Percentiles rank a stretch among this genome's conserved stretches.
phyloP scores from a whole-genome alignment of 192 early-diverging fungal genomes.

The Mortierella hygrophila region DNA sequence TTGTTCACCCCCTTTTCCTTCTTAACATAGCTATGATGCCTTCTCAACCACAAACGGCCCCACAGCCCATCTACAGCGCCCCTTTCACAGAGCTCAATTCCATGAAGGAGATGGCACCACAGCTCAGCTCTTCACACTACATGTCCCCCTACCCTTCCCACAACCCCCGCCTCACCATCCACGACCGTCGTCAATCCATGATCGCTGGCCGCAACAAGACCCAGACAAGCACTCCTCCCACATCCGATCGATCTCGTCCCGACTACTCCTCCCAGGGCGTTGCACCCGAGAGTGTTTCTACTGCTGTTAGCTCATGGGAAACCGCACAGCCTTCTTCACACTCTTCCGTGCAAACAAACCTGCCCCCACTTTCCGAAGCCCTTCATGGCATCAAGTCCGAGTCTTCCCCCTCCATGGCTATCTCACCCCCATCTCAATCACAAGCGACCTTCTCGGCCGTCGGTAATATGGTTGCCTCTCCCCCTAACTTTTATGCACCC shows the following conservation, averaged over 20 bases:
- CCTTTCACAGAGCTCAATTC: constrained; percentile 28
- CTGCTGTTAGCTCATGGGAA: constrained; percentile 19
- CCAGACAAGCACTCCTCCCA: constrained; percentile 18
- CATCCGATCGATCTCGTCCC: constrained; percentile 21
- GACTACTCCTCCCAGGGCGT: constrained; percentile 22
- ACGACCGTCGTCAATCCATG: constrained; percentile 52
- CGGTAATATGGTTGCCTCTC: constrained; percentile 23
- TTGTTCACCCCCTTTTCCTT: not conserved
- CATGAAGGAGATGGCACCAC: constrained; percentile 20
- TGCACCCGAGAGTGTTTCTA: not conserved
- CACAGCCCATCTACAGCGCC: constrained; percentile 19
- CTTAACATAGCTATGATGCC: constrained; percentile 34
- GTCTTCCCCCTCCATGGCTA: constrained; percentile 29
- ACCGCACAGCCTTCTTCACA: constrained; percentile 11
- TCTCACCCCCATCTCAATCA: constrained; percentile 26
- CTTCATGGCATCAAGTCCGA: constrained; percentile 25
- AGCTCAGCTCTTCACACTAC: constrained; percentile 26
- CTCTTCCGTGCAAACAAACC: constrained; percentile 23
- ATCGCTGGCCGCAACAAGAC: constrained; percentile 13
- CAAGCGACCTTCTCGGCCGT: constrained; percentile 24
- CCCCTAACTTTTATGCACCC: constrained; percentile 34
- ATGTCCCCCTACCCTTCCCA: constrained; percentile 43
- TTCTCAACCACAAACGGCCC: constrained; percentile 30
- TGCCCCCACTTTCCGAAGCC: constrained; percentile 46
- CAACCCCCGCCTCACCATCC: constrained; percentile 27